phyloP scores from a whole-genome alignment of 1,139 yeast species.

The Scheffersomyces stambukii region DNA sequence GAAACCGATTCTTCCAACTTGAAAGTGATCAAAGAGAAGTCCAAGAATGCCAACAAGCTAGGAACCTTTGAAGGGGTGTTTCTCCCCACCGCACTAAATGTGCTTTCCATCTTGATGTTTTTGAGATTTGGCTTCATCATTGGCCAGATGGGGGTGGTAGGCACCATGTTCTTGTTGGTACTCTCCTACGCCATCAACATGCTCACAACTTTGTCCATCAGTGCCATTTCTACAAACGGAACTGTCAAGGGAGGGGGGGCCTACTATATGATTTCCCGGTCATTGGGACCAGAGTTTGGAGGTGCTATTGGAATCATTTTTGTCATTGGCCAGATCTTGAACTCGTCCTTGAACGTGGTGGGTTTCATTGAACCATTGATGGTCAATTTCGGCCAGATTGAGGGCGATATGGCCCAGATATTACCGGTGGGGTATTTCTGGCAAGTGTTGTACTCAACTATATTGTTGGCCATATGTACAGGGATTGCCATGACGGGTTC shows the following conservation, averaged over 20 bases:
- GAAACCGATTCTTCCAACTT: not conserved
- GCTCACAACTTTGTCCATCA: constrained; percentile 66
- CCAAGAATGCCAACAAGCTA: constrained; percentile 33
- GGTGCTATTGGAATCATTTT: constrained; percentile 79
- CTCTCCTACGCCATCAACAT: constrained; percentile 64
- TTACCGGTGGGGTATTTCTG: constrained; percentile 55
- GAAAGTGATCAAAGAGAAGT: constrained; percentile 3
- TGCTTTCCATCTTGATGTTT: constrained; percentile 76
- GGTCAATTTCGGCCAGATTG: constrained; percentile 55
- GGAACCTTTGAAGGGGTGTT: constrained; percentile 79
- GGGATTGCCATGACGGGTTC: constrained; percentile 81
- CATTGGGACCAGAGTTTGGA: constrained; percentile 80
- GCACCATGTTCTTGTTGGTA: constrained; percentile 52
- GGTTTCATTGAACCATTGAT: constrained; percentile 74
- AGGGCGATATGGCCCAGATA: constrained; percentile 52
- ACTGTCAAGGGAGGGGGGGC: constrained; percentile 85
- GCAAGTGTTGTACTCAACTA: constrained; percentile 60
- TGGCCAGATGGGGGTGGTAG: constrained; percentile 73
- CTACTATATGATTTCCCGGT: constrained; percentile 74
- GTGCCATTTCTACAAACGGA: constrained; percentile 81
- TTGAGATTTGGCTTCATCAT: constrained; percentile 74
- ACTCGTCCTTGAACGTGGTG: constrained; percentile 73
- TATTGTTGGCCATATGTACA: constrained; percentile 67
- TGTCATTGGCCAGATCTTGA: constrained; percentile 71
- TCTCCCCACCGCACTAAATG: constrained; percentile 71